Evolutionary conservation across 1,139 yeast genomes (phyloP).

Genomic region (Yamadazyma sp.): DNA sequence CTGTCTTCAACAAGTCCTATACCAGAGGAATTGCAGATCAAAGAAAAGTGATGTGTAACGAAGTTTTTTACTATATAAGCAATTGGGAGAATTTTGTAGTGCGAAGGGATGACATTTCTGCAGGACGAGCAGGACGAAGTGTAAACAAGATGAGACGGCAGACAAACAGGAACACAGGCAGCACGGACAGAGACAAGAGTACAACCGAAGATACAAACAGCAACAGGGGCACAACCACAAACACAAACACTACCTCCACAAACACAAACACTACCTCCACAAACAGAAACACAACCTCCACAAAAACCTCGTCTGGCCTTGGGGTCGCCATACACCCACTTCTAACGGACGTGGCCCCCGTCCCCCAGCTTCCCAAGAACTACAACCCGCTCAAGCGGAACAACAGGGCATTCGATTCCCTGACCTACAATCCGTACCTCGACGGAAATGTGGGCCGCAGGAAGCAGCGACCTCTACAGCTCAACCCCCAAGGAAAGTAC

Average conservation of each 20-base stretch:
- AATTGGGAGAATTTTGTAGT: neutral
- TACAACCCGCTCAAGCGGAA: slow-evolving; percentile 30
- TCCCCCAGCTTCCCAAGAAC: slow-evolving; percentile 25
- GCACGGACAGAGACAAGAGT: neutral
- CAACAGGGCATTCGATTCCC: slow-evolving; percentile 9
- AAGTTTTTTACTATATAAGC: slow-evolving; percentile 1
- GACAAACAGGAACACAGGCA: neutral
- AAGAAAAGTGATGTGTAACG: too few species aligned
- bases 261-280: neutral
- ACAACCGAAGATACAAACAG: neutral
- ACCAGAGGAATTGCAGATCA: neutral
- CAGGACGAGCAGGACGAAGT: too few species aligned
- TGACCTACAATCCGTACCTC: slow-evolving; percentile 60
- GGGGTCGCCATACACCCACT: slow-evolving; percentile 63
- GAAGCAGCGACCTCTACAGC: slow-evolving; percentile 37
- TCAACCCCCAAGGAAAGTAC: slow-evolving; percentile 64
- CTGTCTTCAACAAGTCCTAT: neutral
- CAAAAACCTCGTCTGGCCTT: slow-evolving; percentile 35
- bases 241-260: neutral
- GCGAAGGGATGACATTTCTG: slow-evolving; percentile 2
- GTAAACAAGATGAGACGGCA: too few species aligned
- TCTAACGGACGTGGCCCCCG: slow-evolving; percentile 29
- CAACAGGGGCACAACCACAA: neutral
- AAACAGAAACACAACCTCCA: neutral
- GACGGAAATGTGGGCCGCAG: slow-evolving; percentile 13